Evolutionary conservation across 257 asterid species (phyloP).

Genomic region (Solanum stenotomum): DNA sequence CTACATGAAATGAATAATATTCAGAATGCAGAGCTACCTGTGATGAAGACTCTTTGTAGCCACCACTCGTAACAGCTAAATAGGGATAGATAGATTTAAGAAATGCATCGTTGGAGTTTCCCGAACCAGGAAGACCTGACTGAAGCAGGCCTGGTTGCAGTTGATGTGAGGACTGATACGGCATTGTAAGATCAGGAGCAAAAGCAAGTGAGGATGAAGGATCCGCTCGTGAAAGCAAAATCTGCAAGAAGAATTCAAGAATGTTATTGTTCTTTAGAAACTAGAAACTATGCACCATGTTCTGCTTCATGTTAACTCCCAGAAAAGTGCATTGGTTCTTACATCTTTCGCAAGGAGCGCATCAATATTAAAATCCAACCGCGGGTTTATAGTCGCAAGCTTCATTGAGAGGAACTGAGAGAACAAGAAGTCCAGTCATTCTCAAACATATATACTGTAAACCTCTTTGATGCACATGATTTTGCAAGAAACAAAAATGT

Average conservation of each 20-base stretch:
- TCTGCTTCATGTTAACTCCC: background rate
- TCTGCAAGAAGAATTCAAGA: slow-evolving; percentile 19
- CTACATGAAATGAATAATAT: background rate
- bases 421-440: slow-evolving; percentile 1
- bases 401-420: slow-evolving; percentile 92
- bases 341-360: slow-evolving; percentile 77
- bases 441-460: background rate
- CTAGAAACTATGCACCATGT: background rate
- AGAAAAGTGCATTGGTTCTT: slow-evolving; percentile 17
- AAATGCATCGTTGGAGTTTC: slow-evolving; percentile 35
- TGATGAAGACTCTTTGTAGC: background rate
- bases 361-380: slow-evolving; percentile 56
- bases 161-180: slow-evolving; percentile 43
- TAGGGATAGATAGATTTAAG: slow-evolving; percentile 38
- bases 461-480: background rate
- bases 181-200: slow-evolving; percentile 40
- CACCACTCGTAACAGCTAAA: slow-evolving; percentile 19
- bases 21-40: background rate
- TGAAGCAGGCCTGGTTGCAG: slow-evolving; percentile 40
- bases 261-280: background rate
- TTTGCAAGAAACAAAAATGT: background rate
- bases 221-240: slow-evolving; percentile 44
- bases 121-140: slow-evolving; percentile 30
- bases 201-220: slow-evolving; percentile 44
- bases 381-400: slow-evolving; percentile 88